These are phyloP conservation scores for Phlyctochytrium planicorne DNA, from an alignment of 192 early-diverging fungal species.

Conservation along the genomic window DNA sequence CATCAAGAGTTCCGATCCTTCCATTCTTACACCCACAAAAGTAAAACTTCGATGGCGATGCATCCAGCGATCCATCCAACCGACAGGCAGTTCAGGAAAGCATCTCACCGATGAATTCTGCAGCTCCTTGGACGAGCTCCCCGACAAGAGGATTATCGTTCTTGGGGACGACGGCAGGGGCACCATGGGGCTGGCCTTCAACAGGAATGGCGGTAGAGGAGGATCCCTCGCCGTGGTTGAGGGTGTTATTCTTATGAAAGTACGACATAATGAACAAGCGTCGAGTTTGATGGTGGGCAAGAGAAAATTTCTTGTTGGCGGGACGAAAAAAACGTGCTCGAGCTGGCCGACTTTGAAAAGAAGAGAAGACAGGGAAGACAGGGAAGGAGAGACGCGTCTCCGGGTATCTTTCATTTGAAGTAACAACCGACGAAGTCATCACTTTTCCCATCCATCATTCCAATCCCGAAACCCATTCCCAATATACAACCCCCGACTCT, in stretches of 20 bases:
- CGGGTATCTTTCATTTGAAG: no score
- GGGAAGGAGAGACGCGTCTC: no score
- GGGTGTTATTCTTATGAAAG: not conserved
- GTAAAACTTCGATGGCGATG: not conserved
- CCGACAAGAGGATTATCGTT: not conserved
- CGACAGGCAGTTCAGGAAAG: not conserved
- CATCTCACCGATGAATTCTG: constrained; percentile 2
- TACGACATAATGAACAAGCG: no score
- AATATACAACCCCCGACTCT: not conserved
- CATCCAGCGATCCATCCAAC: not conserved
- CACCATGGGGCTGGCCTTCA: constrained; percentile 1
- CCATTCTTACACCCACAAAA: not conserved
- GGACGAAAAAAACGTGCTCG: no score
- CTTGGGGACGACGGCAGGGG: not conserved
- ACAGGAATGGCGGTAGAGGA: not conserved
- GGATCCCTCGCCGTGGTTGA: not conserved
- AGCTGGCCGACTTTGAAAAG: no score
- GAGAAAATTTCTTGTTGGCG: no score
- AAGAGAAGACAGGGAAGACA: no score
- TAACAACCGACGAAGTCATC: no score
- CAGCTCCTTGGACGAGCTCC: constrained; percentile 6
- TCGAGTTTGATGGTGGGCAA: no score
- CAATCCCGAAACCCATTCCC: no score
- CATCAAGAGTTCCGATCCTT: not conserved
- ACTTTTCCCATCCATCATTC: no score